A percentile compares a stretch with the other conserved stretches of the same genome.
Evolutionary conservation across 495 filamentous ascomycete species (phyloP).

Genomic region (Venustampulla echinocandica): DNA sequence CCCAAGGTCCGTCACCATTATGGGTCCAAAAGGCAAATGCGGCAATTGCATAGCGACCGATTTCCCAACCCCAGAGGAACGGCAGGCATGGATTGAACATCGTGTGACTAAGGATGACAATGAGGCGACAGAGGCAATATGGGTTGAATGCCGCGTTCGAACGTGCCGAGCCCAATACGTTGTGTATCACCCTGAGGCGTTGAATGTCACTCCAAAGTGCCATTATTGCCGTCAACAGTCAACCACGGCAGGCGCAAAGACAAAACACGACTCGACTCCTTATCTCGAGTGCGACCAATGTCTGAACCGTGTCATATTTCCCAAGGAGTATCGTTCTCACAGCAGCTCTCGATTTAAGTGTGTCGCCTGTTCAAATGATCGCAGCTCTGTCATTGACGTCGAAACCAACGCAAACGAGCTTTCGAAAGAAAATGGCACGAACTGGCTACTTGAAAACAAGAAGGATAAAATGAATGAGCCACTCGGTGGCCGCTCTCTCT

Average conservation of each 20-base stretch:
- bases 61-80: conserved; percentile 5
- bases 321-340: conserved; percentile 28
- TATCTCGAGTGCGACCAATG: conserved; percentile 33
- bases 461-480: conserved; percentile 24
- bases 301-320: conserved; percentile 35
- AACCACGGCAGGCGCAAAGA: neutral
- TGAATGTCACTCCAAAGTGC: conserved; percentile 36
- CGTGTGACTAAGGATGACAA: conserved; percentile 26
- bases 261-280: conserved; percentile 18
- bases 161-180: conserved; percentile 39
- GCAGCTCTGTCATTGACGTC: conserved; percentile 24
- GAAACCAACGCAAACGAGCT: conserved; percentile 28
- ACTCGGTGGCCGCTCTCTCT: conserved; percentile 32
- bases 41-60: conserved; percentile 27
- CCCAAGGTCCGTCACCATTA: conserved; percentile 38
- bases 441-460: conserved; percentile 33
- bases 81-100: conserved; percentile 6
- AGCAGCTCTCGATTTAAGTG: conserved; percentile 27
- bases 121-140: conserved; percentile 21
- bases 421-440: conserved; percentile 26
- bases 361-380: conserved; percentile 26
- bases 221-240: conserved; percentile 33
- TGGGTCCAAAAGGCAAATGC: conserved; percentile 29
- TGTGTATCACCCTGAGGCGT: conserved; percentile 30
- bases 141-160: conserved; percentile 34